Conservation (phyloP, 257 asterid species). For the Ajuga chamaepitys region DNA sequence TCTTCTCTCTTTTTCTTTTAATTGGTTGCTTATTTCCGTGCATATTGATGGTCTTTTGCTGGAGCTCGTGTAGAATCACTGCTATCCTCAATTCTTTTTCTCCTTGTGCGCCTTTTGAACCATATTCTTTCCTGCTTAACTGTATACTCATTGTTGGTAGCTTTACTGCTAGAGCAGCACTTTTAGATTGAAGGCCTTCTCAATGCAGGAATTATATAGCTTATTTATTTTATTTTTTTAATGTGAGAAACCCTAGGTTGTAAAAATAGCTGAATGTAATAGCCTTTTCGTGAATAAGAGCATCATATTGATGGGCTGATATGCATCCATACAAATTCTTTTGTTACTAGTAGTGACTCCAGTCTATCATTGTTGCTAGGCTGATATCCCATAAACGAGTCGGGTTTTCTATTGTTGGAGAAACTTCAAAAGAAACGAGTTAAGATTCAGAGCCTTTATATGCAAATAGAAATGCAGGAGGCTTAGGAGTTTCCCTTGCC, state of each 20-base stretch:
- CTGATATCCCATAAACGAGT: slow-evolving; percentile 44
- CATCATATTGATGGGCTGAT: no score
- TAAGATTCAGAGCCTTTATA: slow-evolving; percentile 16
- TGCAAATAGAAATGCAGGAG: slow-evolving; percentile 15
- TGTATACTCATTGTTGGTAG: no score
- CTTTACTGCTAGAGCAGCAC: no score
- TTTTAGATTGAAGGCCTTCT: no score
- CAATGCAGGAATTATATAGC: no score
- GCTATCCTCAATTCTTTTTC: not conserved
- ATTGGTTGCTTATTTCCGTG: slow-evolving; percentile 15
- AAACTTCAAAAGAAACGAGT: slow-evolving; percentile 4
- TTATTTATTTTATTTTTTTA: no score
- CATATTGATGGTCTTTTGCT: not conserved
- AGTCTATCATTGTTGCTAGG: no score
- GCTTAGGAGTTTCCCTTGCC: slow-evolving; percentile 18
- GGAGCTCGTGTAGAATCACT: not conserved
- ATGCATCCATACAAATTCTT: no score
- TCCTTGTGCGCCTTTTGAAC: not conserved
- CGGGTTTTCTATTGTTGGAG: slow-evolving; percentile 19
- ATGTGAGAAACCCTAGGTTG: no score
- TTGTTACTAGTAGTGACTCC: no score
- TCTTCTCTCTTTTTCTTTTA: slow-evolving; percentile 12
- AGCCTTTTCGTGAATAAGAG: no score
- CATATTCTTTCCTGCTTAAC: not conserved
- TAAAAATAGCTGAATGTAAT: no score